Conservation (phyloP, 257 asterid genomes). For the Dorcoceras hygrometricum region DNA sequence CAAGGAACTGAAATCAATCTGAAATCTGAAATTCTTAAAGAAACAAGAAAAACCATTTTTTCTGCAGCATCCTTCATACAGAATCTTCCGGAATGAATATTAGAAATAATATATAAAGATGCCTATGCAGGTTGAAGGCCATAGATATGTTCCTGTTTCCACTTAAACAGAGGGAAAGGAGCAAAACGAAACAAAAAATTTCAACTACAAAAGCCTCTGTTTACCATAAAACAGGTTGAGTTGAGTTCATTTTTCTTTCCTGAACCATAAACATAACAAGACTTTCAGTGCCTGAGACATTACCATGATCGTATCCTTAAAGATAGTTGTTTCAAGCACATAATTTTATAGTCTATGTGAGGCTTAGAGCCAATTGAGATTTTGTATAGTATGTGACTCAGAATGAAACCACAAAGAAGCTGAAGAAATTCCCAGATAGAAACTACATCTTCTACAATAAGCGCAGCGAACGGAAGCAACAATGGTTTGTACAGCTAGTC, state of each 20-base stretch:
- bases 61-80: constrained; percentile 16
- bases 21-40: constrained; percentile 17
- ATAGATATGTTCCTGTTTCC: constrained; percentile 16
- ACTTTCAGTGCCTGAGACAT: constrained; percentile 12
- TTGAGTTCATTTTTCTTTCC: constrained; percentile 20
- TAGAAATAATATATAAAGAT: constrained; percentile 10
- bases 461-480: neutral
- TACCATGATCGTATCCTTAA: constrained; percentile 8
- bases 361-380: constrained; percentile 13
- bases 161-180: constrained; percentile 17
- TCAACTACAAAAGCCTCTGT: constrained; percentile 14
- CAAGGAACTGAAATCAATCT: constrained; percentile 11
- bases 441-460: neutral
- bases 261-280: constrained; percentile 8
- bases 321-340: constrained; percentile 4
- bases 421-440: constrained; percentile 10
- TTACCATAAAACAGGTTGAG: constrained; percentile 25
- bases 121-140: constrained; percentile 18
- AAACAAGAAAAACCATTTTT: constrained; percentile 9
- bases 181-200: constrained; percentile 10
- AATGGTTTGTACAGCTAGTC: neutral
- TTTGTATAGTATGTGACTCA: neutral
- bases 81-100: constrained; percentile 5
- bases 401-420: constrained; percentile 20
- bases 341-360: constrained; percentile 7